phyloP scores from a whole-genome alignment of 2,329 filamentous ascomycete species.

The Diaporthe eres region DNA sequence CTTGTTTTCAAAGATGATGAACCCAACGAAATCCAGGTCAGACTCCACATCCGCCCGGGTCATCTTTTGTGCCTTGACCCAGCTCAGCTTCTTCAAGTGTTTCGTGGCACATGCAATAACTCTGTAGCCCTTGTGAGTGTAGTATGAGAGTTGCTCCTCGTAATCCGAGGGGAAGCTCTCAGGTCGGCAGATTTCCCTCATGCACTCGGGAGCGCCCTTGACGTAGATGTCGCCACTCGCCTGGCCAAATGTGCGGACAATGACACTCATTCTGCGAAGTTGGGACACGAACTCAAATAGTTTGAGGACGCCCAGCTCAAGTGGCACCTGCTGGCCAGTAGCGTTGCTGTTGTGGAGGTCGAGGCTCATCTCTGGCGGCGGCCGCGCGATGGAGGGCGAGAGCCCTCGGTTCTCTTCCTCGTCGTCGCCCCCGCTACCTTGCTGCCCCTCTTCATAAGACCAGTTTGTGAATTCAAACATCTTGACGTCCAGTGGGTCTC shows the following conservation, averaged over 20 bases:
- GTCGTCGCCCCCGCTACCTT: constrained; percentile 73
- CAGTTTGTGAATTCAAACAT: constrained; percentile 99
- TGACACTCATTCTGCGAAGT: constrained; percentile 89
- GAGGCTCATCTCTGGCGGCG: constrained; percentile 70
- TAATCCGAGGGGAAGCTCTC: constrained; percentile 91
- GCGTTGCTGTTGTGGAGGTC: constrained; percentile 65
- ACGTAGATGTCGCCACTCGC: constrained; percentile 90
- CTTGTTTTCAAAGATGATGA: constrained; percentile 99
- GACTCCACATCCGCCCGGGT: constrained; percentile 87
- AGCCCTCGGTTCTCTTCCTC: constrained; percentile 83
- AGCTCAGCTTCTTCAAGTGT: constrained; percentile 88
- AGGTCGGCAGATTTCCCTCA: constrained; percentile 90
- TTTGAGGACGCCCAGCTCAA: constrained; percentile 92
- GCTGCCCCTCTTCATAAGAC: constrained; percentile 90
- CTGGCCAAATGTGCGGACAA: constrained; percentile 90
- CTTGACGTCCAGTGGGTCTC: constrained; percentile 94
- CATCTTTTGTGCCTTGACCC: constrained; percentile 97
- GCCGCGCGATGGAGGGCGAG: constrained; percentile 89
- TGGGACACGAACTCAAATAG: constrained; percentile 97
- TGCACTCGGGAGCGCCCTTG: constrained; percentile 96
- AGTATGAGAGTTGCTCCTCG: constrained; percentile 88
- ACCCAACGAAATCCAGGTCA: constrained; percentile 88
- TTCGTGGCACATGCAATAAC: constrained; percentile 96
- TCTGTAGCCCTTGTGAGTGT: constrained; percentile 95
- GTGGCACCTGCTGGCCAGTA: constrained; percentile 59